These are phyloP conservation scores for Skeletonema marinoi DNA, from an alignment of 108 stramenopile species.

Conservation along the genomic window DNA sequence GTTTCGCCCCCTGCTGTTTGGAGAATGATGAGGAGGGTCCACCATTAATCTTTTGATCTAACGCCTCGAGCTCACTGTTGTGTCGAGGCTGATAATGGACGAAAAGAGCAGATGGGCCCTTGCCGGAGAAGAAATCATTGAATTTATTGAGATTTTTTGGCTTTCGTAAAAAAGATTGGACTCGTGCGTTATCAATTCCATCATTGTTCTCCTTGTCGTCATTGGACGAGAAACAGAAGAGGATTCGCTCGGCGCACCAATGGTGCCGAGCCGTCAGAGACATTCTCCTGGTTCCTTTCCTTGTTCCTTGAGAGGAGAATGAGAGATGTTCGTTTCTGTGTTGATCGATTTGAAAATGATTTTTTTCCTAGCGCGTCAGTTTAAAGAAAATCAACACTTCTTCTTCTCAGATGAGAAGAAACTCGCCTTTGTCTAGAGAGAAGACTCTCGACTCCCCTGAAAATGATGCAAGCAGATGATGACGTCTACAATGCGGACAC, in stretches of 20 bases:
- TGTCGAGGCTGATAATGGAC: constrained; percentile 64
- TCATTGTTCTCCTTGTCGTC: constrained; percentile 45
- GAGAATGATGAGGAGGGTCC: not conserved
- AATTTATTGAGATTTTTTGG: constrained; percentile 46
- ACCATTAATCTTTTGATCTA: constrained; percentile 6
- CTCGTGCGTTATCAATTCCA: constrained; percentile 52
- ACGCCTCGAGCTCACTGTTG: constrained; percentile 29
- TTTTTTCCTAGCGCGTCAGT: too few relatives aligned
- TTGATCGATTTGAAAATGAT: too few relatives aligned
- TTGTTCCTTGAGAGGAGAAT: too few relatives aligned
- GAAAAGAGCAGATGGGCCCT: constrained; percentile 60
- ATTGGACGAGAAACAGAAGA: constrained; percentile 57
- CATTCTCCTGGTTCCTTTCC: not conserved
- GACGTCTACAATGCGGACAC: too few relatives aligned
- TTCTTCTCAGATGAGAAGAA: too few relatives aligned
- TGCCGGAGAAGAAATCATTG: constrained; percentile 66
- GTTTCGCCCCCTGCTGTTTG: constrained; percentile 14
- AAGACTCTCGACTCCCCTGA: too few relatives aligned
- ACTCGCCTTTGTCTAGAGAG: too few relatives aligned
- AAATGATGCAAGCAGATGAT: too few relatives aligned
- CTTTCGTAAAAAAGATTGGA: constrained; percentile 64
- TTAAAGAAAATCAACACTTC: too few relatives aligned
- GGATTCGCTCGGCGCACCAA: constrained; percentile 69
- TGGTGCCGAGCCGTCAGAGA: constrained; percentile 68
- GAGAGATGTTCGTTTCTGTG: too few relatives aligned